Evolutionary conservation across 495 filamentous ascomycete genomes (phyloP), one percentile per base, ranked within the genome.

Genomic region (Xylaria sp.): DNA sequence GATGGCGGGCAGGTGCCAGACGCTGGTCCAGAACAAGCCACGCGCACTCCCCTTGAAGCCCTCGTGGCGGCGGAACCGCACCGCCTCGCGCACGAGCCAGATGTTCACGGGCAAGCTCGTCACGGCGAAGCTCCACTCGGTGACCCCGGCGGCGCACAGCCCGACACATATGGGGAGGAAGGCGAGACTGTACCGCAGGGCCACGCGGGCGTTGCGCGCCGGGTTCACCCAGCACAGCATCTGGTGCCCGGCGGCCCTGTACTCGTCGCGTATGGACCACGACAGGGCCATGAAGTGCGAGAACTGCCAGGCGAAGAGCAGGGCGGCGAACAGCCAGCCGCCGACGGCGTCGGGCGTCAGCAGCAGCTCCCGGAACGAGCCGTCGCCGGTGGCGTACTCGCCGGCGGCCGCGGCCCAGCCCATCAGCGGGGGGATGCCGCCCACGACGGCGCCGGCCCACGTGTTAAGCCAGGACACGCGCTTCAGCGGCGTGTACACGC

Each of bases 291-390:
- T 98, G 84, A 99, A 99, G 78, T 99, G 96, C 15, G 96, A 93
- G 76, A 98, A 98, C 79, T 99, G 96, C 96, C 96, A 99, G 1
- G 94, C 93, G 70, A 97, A 97, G 8, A 99, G 83, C 40, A 98
- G 82, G 0, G 87, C 89, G 6, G 93, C 97, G 0, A 97, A 83
- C 8, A 98, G 80, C 96, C 96, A 99, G 1, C 95, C 97, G 2
- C 96, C 96, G 8, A 91, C 82, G 68, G 90, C 92, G 69, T 85
- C 82, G 8, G 70, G 55, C 0, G 83, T 80, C 24, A 86, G 76
- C 0, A 99, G 87, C 40, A 98, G 88, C 68, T 97, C 94, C 29
- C 87, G 85, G 91, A 93, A 95, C 15, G 85, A 87, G 68, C 87
- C 90, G 64, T 85, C 83, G 2, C 89, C 90, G 0, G 90, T 91